Base-by-base conservation (phyloP, 169 alveolate genomes). In the Theileria annulata region DNA sequence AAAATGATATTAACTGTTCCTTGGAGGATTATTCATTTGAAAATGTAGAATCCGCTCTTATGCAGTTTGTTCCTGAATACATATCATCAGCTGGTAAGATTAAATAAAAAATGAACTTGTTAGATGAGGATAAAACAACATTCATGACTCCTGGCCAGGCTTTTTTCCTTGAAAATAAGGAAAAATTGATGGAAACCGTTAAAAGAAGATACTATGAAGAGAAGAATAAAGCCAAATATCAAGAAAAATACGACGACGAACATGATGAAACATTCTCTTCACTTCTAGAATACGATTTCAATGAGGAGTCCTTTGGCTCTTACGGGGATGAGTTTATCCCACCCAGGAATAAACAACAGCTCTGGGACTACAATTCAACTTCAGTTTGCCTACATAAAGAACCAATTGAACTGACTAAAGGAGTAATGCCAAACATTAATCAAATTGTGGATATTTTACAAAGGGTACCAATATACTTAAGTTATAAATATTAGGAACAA, bases 361-460 rank as follows among this genome's bases (percentile, higher is more conserved):
- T 92, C 31, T 92, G 94, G 91, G 95, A 91, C 71, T 91, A 87
- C 72, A 86, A 85, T 63, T 75, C 90, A 33, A 80, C 37, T 13
- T 77, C 70, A 48, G 60, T 67, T 25, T 31, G 63, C 2, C 31
- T 71, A 15, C 68, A 3, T 49, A 77, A 91, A 17, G 85, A 85
- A 25, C 66, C 80, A 25, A 42, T 92, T 30, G 90, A 87, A 49
- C 63, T 92, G 30, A 75, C 67, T 37, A 87, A 91, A 72, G 95
- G 95, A 25, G 68, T 77, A 59, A 91, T 92, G 93, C 95, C 95
- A 8, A 86, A 94, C 15, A 70, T 92, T 33, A 88, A 92, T 74
- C 92, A 92, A 58, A 68, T 92, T 19, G 87, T 92, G 17, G 87
- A 80, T 28, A 92, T 92, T 27, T 81, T 92, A 64, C 90, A 92